Evolutionary conservation across 1,139 yeast species (phyloP).

Genomic region (Blastobotrys illinoisensis): DNA sequence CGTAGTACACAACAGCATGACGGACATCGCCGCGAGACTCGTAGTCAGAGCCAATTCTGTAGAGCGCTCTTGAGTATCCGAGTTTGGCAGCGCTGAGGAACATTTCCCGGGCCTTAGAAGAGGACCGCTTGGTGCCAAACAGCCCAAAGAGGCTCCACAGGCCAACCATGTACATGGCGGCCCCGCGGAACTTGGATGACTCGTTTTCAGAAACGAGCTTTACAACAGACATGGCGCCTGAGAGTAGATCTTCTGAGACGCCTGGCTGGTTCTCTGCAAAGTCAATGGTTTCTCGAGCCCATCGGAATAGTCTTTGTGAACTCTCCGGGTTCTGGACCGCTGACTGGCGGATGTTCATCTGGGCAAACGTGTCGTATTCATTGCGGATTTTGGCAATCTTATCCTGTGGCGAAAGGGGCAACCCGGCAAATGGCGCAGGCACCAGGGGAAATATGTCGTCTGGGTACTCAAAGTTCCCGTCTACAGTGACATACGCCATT

Average conservation of each 20-base stretch:
- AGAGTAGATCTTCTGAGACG: conserved; percentile 21
- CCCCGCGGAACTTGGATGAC: conserved; percentile 24
- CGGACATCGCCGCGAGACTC: conserved; percentile 29
- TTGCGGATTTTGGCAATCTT: conserved; percentile 24
- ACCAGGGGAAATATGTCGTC: conserved; percentile 30
- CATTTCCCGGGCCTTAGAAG: conserved; percentile 25
- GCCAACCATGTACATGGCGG: conserved; percentile 30
- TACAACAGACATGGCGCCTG: conserved; percentile 27
- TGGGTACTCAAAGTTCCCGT: conserved; percentile 26
- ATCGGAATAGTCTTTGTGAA: conserved; percentile 22
- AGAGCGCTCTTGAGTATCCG: conserved; percentile 33
- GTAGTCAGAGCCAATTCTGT: conserved; percentile 33
- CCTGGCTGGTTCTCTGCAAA: conserved; percentile 30
- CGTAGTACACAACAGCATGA: conserved; percentile 30
- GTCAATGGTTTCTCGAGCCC: conserved; percentile 34
- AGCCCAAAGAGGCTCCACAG: conserved; percentile 30
- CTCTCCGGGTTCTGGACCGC: conserved; percentile 8
- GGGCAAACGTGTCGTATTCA: conserved; percentile 22
- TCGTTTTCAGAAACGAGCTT: conserved; percentile 20
- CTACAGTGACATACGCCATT: neutral
- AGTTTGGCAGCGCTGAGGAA: conserved; percentile 30
- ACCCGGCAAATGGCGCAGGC: conserved; percentile 25
- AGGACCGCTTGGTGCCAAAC: conserved; percentile 20
- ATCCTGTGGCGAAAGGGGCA: conserved; percentile 27
- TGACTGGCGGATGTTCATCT: conserved; percentile 9